Base-by-base conservation (phyloP, 1,284 basidiomycete genomes). In the Cryptococcus depauperatus region DNA sequence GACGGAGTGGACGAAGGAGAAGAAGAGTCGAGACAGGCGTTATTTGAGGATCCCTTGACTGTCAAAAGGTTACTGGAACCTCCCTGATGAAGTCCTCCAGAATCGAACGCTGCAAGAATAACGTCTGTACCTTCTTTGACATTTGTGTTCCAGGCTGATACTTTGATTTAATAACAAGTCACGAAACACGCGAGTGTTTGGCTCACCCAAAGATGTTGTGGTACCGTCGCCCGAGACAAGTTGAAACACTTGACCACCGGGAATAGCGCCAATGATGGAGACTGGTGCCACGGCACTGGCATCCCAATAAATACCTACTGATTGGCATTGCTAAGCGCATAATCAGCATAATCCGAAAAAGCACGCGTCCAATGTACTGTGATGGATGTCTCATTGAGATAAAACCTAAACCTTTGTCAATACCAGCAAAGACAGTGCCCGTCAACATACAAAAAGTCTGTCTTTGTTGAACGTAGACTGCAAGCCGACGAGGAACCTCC, bases 211-310 rank as follows among this genome's bases (percentile, higher is more conserved):
- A 3, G 49, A 52, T 16, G 46, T 43, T 8, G 49, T 45, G 22
- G 47, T 39, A 35, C 39, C 26, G 29, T 44, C 47, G 19, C 25
- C 34, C 16, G 55, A 51, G 14, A 53, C 46, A 28, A 61, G 50
- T 43, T 62, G 53, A 41, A 66, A 57, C 1, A 57, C 56, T 47
- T 67, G 59, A 10, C 66, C 64, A 22, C 55, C 53, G 11, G 66
- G 66, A 37, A 69, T 67, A 16, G 54, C 63, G 13, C 63, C 66
- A 6, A 62, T 43, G 33, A 69, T 55, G 25, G 48, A 55, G 7
- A 65, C 61, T 5, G 64, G 62, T 11, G 46, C 37, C 10, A 48
- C 41, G 4, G 58, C 58, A 2, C 56, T 48, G 3, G 38, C 23
- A 28, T 60, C 57, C 60, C 61, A 67, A 35, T 58, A 58, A 8